Evolutionary conservation across 2,329 filamentous ascomycete species (phyloP), one percentile per base, ranked within the genome.

Genomic region (Aspergillus aculeatus): DNA sequence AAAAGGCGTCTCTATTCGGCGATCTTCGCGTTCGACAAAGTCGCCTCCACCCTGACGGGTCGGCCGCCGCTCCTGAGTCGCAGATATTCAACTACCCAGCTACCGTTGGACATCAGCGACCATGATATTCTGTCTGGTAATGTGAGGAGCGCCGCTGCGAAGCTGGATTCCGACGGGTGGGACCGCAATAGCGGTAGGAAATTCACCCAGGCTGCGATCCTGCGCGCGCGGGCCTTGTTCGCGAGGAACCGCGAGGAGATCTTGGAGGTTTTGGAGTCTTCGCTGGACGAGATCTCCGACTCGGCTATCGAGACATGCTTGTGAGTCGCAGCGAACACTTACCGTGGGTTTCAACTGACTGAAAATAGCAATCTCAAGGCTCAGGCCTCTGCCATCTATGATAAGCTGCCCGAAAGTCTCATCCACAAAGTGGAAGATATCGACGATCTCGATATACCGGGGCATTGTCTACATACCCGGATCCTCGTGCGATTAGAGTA

Each of bases 1-100:
- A 58, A 53, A 24, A 14, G 56, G 24, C 41, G 56, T 11, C 21
- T 58, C 19, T 58, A 54, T 6, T 47, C 56, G n/a, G 51, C 56
- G 7, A 47, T 58, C 19, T 58, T 54, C 47, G 54, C 48, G 12
- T 49, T 58, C 23, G 56, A 58, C 31, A 58, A 58, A 26, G 56
- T 58, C 24, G 47, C 54, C 6, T 38, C 56, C 10, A 58, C 56
- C 2, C 47, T 58, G 4, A 56, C 21, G 5, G 29, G 24, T 9
- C 47, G 56, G 38, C 56, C 56, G 5, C 56, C 56, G 16, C 38
- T 57, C 7, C 38, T 57, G 35, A 57, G 26, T 21, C 24, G 56
- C 6, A 7, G 38, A 7, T 57, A 53, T n/a, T 57, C 56, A 26
- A 54, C 52, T 2, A 54, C 52, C 4, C 41, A 47, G 52, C 26